A percentile compares a stretch with the other conserved stretches of the same genome.
Conservation (phyloP, 768 basidiomycete genomes). For the Lactarius hengduanensis region DNA sequence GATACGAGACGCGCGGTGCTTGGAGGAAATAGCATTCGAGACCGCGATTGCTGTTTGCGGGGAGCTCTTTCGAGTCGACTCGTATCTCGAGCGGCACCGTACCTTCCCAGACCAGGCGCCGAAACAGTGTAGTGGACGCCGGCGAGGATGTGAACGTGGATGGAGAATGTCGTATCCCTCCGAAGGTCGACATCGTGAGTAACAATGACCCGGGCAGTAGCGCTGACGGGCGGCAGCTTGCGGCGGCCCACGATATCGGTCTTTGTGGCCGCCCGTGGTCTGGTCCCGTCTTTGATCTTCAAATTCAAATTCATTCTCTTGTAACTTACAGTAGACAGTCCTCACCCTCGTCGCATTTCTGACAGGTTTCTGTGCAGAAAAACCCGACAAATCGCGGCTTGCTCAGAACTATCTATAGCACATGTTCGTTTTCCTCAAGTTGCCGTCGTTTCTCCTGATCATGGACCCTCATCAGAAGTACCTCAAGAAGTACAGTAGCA, state of each 20-base stretch:
- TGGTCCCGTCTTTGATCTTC: not conserved
- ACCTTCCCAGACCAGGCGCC: slow-evolving; percentile 88
- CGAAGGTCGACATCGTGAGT: slow-evolving; percentile 36
- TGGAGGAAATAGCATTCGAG: slow-evolving; percentile 89
- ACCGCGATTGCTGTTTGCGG: slow-evolving; percentile 85
- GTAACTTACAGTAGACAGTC: not conserved
- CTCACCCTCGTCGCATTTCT: not conserved
- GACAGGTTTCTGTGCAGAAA: slow-evolving; percentile 3
- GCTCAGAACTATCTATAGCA: not conserved
- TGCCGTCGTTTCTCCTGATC: not conserved
- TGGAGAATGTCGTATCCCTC: slow-evolving; percentile 37
- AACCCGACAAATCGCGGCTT: not conserved
- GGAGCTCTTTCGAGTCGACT: slow-evolving; percentile 85
- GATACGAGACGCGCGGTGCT: slow-evolving; percentile 89
- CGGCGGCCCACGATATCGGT: not conserved
- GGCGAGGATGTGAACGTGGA: slow-evolving; percentile 48
- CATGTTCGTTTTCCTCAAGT: not conserved
- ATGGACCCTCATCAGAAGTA: not conserved
- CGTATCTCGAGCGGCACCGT: slow-evolving; percentile 87
- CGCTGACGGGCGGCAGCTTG: slow-evolving; percentile 3
- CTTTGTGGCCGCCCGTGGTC: slow-evolving; percentile 1
- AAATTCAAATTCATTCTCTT: not conserved
- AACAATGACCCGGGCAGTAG: not conserved
- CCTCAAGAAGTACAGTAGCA: not conserved
- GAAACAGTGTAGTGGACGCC: slow-evolving; percentile 77